These are phyloP conservation scores for Lanmaoa rubissima DNA, from an alignment of 768 basidiomycete genomes.

Conservation along the genomic window DNA sequence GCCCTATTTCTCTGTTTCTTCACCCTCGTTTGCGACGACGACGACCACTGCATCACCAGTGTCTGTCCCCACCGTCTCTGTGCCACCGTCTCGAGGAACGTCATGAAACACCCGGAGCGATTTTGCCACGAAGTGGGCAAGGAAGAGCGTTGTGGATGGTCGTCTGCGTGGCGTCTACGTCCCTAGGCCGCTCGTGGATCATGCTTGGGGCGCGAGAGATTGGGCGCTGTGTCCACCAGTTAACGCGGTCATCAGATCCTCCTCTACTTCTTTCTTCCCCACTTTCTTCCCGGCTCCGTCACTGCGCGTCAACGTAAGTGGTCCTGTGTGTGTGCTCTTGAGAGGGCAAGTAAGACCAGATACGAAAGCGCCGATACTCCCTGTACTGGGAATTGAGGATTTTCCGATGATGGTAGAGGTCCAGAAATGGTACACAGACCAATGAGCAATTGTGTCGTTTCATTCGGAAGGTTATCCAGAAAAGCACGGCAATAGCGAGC, in stretches of 20 bases:
- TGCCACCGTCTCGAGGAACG: constrained; percentile 86
- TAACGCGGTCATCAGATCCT: constrained; percentile 14
- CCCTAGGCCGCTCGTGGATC: constrained; percentile 14
- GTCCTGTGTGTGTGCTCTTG: constrained; percentile 47
- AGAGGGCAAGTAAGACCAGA: constrained; percentile 76
- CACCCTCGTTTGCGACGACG: constrained; percentile 35
- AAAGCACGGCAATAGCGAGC: constrained; percentile 87
- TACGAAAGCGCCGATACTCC: constrained; percentile 54
- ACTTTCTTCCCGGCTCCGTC: constrained; percentile 23
- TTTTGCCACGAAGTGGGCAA: constrained; percentile 85
- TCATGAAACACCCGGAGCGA: constrained; percentile 76
- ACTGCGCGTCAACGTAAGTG: constrained; percentile 39
- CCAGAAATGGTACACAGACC: constrained; percentile 80
- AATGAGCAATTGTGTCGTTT: constrained; percentile 87
- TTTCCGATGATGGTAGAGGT: constrained; percentile 38
- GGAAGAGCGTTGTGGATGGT: constrained; percentile 84
- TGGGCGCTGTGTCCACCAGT: constrained; percentile 30
- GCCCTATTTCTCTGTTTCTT: constrained; percentile 56
- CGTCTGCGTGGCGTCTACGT: constrained; percentile 42
- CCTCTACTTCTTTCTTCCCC: constrained; percentile 16
- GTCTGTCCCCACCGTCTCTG: constrained; percentile 75
- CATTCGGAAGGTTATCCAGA: constrained; percentile 76
- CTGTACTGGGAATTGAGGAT: constrained; percentile 21
- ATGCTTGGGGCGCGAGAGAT: constrained; percentile 6
- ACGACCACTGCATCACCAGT: constrained; percentile 33